Base-by-base conservation (phyloP, 2,329 filamentous ascomycete species). In the Aspergillus sp. region DNA sequence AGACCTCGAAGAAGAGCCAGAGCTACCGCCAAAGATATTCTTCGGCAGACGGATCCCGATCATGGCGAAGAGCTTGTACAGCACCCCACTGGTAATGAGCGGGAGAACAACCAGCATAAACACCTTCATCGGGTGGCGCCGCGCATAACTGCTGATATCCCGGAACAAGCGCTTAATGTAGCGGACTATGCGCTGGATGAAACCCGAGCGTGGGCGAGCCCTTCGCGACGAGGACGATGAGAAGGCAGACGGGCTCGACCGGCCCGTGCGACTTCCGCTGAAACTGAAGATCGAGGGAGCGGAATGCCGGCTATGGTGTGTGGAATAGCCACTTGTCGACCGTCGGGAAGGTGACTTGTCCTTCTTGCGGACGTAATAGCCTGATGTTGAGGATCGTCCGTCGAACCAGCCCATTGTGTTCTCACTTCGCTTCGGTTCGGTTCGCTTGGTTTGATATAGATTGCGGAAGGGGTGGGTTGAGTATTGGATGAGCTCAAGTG, bases 31-130 rank as follows among this genome's bases (percentile, higher is more conserved):
- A 64, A 78, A 73, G 62, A 93, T 73, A 13, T 82, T 78, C 5
- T 83, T 82, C 0, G 93, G 93, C 66, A 97, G 77, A 64, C 89
- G 84, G 63, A 98, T 82, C 23, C 93, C 93, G 76, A 97, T 91
- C 73, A 89, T 87, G 43, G 87, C 86, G 50, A 97, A 84, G 49
- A 97, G 81, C 51, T 90, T 91, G 8, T 89, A 89, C 67, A 97
- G 79, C 30, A 91, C 90, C 34, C 94, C 94, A 55, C 92, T 92
- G 1, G 90, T 93, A 71, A 97, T 81, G 61, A 98, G 84, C 9
- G 94, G 94, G 85, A 97, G 87, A 71, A 97, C 85, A 65, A 97
- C 89, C 64, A 93, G 85, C 82, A 91, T 83, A 81, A 97, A 91
- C 52, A 96, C 91, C 80, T 96, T 96, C 73, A 92, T 80, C 0